phyloP scores from a whole-genome alignment of 2,329 filamentous ascomycete genomes.

The Magnaporthales sp. region DNA sequence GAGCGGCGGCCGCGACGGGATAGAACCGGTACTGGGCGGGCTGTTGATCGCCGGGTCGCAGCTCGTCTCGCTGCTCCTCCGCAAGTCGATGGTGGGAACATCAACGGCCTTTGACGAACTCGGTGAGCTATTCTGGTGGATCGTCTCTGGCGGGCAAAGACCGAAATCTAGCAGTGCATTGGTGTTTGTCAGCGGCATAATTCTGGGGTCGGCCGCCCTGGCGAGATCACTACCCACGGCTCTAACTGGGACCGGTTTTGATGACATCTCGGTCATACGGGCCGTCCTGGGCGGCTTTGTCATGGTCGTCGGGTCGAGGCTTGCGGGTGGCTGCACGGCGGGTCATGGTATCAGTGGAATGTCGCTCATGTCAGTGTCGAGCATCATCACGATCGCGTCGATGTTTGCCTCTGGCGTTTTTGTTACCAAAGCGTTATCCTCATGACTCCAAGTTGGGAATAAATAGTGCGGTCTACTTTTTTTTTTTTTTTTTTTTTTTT shows the following conservation, averaged over 20 bases:
- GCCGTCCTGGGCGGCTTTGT: conserved; percentile 45
- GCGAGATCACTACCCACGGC: conserved; percentile 19
- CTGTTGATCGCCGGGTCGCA: conserved; percentile 51
- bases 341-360: conserved; percentile 63
- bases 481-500: too few relatives aligned
- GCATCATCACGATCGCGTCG: conserved; percentile 49
- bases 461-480: not conserved
- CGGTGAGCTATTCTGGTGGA: conserved; percentile 40
- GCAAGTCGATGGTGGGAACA: conserved; percentile 48
- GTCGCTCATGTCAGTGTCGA: conserved; percentile 51
- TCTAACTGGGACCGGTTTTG: conserved; percentile 10
- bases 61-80: conserved; percentile 42
- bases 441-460: not conserved
- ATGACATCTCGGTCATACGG: conserved; percentile 22
- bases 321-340: conserved; percentile 59
- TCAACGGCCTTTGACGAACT: conserved; percentile 54
- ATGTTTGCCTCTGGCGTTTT: conserved; percentile 44
- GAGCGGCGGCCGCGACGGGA: conserved; percentile 9
- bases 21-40: conserved; percentile 43
- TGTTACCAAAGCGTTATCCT: conserved; percentile 1
- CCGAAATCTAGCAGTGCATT: conserved; percentile 3
- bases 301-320: conserved; percentile 50
- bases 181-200: conserved; percentile 4
- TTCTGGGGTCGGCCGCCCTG: conserved; percentile 12
- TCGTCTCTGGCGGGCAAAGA: not conserved